These are phyloP conservation scores for grape (Vitis vinifera) DNA, from an alignment of 164 flowering plant species.

Conservation along the genomic window ASM3070453v1 NC_081810.1:20193501-20194000, in stretches of 20 bases:
- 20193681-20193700: slow-evolving; percentile 95
- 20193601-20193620: background rate
- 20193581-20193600: background rate
- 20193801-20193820: slow-evolving; percentile 7
- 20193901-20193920: background rate
- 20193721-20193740: slow-evolving; percentile 97
- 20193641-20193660: slow-evolving; percentile 64
- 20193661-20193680: slow-evolving; percentile 97
- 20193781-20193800: slow-evolving; percentile 93
- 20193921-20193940: background rate
- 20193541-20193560: no score
- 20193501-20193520: no score
- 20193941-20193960: no score
- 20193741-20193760: slow-evolving; percentile 94
- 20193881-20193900: no score
- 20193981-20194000: no score
- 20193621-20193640: background rate
- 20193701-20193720: slow-evolving; percentile 97
- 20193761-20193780: slow-evolving; percentile 99
- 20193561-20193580: background rate
- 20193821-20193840: background rate
- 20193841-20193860: background rate
- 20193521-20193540: no score
- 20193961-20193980: no score
- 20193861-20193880: no score